Evolutionary conservation across 1,284 basidiomycete genomes (phyloP), one percentile per base, ranked within the genome.

Genomic region (Ceratorhiza oryzae-sativae): DNA sequence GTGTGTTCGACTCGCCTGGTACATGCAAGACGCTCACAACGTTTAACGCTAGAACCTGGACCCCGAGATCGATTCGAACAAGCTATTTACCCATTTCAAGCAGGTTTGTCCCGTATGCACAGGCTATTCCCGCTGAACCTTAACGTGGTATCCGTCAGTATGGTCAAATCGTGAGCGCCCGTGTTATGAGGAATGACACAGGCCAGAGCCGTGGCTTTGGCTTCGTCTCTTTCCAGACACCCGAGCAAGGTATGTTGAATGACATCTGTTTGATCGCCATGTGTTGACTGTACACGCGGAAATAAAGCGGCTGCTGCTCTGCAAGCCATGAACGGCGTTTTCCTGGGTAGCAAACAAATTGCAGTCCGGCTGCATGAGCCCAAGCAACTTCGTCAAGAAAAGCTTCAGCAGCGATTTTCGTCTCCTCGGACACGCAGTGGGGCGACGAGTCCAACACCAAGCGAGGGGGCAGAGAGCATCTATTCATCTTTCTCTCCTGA

Each of bases 161-260:
- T 77, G 94, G 93, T 49, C 88, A 90, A 80, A 93, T 95, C 71
- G 90, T 94, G 73, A 94, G 94, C 79, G 95, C 95, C 30, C 88
- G 94, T 72, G 93, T 98, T 60, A 97, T 97, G 95, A 88, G 93
- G 27, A 95, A 95, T 77, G 91, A 95, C 76, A 83, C 78, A 61
- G 91, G 92, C 25, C 88, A 91, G 68, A 93, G 91, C 79, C 90
- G 93, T 72, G 94, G 94, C 4, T 98, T 97, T 78, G 95, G 95
- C n/a, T 98, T 98, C 78, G 96, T 98, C 72, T 94, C 92, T 30
- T 98, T 84, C 81, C 89, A 93, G 77, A 86, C 86, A 13, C 91
- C 94, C 13, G 89, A 91, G 75, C 91, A 94, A 85, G 93, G 93
- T 93, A 76, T 68, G 81, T 32, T 3, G 41, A 10, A 53, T 41